phyloP scores from a whole-genome alignment of 2,329 filamentous ascomycete species.

The Colletotrichum agaves region DNA sequence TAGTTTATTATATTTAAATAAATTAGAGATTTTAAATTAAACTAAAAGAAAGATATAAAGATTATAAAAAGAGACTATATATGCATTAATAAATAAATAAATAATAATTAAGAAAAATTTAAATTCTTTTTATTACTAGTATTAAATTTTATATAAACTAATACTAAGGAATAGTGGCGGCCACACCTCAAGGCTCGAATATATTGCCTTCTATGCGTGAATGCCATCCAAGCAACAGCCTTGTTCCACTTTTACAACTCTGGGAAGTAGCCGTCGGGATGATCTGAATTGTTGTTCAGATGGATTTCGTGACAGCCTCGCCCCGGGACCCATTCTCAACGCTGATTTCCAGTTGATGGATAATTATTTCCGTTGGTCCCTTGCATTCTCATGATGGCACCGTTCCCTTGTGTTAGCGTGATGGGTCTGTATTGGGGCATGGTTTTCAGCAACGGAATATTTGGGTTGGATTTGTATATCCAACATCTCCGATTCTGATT shows the following conservation, averaged over 20 bases:
- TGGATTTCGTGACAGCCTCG: background rate
- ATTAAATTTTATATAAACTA: too few relatives aligned
- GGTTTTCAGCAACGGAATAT: background rate
- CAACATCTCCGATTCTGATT: background rate
- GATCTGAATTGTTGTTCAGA: background rate
- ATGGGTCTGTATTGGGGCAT: background rate
- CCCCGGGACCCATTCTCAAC: background rate
- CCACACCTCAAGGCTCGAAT: too few relatives aligned
- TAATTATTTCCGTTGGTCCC: background rate
- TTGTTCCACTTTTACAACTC: background rate
- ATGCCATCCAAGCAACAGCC: background rate
- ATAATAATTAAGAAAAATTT: too few relatives aligned
- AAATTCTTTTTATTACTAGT: too few relatives aligned
- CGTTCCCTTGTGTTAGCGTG: background rate
- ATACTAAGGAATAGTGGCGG: too few relatives aligned
- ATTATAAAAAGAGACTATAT: too few relatives aligned
- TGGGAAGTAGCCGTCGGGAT: constrained; percentile 11
- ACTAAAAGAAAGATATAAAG: too few relatives aligned
- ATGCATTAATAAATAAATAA: too few relatives aligned
- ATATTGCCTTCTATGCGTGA: background rate
- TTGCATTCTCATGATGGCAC: background rate
- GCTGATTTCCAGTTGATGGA: constrained; percentile 2
- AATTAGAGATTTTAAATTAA: too few relatives aligned
- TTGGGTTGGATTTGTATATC: background rate
- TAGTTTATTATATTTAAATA: too few relatives aligned